phyloP scores from a whole-genome alignment of 208 protist genomes.

The Crithidia expoeki region DNA sequence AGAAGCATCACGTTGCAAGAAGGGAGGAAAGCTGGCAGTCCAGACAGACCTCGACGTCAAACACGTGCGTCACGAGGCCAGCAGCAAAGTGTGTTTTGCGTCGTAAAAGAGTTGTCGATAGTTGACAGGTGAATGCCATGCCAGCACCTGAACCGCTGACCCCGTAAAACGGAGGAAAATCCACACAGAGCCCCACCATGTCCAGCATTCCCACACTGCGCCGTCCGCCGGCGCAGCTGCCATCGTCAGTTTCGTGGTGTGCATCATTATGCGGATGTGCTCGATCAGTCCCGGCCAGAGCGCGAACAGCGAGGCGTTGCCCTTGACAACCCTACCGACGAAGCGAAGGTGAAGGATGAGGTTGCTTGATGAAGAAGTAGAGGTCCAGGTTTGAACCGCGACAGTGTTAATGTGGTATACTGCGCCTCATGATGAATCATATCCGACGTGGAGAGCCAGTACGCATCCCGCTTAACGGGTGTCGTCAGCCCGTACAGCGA shows the following conservation, averaged over 20 bases:
- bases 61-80: background rate
- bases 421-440: slow-evolving; percentile 2
- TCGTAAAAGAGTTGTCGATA: slow-evolving; percentile 19
- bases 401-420: slow-evolving; percentile 3
- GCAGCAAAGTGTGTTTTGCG: slow-evolving; percentile 11
- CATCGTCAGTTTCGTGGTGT: slow-evolving; percentile 2
- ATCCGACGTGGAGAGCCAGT: slow-evolving; percentile 20
- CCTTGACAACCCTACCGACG: slow-evolving; percentile 15
- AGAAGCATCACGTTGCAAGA: too few species aligned
- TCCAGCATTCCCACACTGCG: slow-evolving; percentile 20
- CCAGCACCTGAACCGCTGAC: slow-evolving; percentile 18
- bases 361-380: background rate
- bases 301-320: slow-evolving; percentile 7
- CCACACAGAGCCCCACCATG: slow-evolving; percentile 24
- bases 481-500: slow-evolving; percentile 1
- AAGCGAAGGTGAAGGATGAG: slow-evolving; percentile 17
- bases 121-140: slow-evolving; percentile 16
- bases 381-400: background rate
- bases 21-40: too few species aligned
- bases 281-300: slow-evolving; percentile 18
- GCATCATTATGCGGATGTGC: slow-evolving; percentile 18
- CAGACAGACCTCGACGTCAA: too few species aligned
- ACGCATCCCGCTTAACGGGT: slow-evolving; percentile 9
- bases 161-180: slow-evolving; percentile 25
- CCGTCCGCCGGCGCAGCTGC: background rate